Percentiles rank a stretch among this genome's conserved stretches.
These are phyloP conservation scores for Apocynum venetum DNA, from an alignment of 257 asterid species.

Conservation along the genomic window DNA sequence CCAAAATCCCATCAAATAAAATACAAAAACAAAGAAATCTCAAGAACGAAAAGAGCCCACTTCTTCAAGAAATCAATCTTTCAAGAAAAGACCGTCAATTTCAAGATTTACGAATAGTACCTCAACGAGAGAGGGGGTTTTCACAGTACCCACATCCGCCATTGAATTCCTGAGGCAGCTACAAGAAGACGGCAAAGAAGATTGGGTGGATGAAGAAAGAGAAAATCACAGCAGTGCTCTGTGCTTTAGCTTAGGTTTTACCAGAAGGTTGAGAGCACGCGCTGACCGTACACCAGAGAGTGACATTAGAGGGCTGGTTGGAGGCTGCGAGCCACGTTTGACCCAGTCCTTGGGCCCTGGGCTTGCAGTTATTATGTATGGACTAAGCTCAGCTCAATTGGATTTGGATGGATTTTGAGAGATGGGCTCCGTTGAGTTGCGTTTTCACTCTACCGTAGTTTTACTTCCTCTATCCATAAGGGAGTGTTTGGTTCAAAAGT, in stretches of 20 bases:
- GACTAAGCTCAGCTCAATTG: not conserved
- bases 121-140: constrained; percentile 49
- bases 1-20: not conserved
- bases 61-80: not conserved
- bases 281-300: not conserved
- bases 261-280: not conserved
- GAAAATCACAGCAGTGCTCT: not conserved
- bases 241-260: constrained; percentile 13
- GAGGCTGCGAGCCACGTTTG: constrained; percentile 8
- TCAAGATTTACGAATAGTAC: constrained; percentile 20
- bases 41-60: constrained; percentile 1
- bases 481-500: no score
- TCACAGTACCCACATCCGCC: constrained; percentile 51
- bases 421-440: not conserved
- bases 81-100: constrained; percentile 1
- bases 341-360: not conserved
- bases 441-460: no score
- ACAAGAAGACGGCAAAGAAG: not conserved
- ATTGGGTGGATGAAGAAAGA: not conserved
- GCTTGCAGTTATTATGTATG: no score
- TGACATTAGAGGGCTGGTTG: not conserved
- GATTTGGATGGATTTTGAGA: not conserved
- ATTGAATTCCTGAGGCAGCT: constrained; percentile 27
- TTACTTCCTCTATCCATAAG: no score
- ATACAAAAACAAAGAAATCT: constrained; percentile 1